Evolutionary conservation across 176 grass and related monocot species (phyloP).

Genomic region (Canna indica): DNA sequence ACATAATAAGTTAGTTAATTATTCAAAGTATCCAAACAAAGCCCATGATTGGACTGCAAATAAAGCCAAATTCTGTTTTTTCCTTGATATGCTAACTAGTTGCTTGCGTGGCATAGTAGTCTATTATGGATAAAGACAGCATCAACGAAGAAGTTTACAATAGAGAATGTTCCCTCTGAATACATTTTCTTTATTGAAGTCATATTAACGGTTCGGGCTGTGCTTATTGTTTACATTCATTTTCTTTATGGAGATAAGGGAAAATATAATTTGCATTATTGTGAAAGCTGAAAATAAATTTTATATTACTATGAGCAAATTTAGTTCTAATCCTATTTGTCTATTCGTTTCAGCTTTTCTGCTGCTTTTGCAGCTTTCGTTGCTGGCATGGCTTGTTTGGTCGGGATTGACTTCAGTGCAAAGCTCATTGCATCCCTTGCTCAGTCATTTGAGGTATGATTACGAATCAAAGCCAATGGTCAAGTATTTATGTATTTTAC

Average conservation of each 20-base stretch:
- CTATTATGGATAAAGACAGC: too few relatives aligned
- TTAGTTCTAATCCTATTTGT: neutral
- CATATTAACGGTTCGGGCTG: too few relatives aligned
- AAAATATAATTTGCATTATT: neutral
- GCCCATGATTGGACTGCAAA: too few relatives aligned
- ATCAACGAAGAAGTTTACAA: too few relatives aligned
- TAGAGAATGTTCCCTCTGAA: too few relatives aligned
- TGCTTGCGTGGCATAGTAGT: too few relatives aligned
- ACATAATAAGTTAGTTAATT: too few relatives aligned
- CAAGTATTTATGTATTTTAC: neutral
- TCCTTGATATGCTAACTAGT: too few relatives aligned
- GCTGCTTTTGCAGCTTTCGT: constrained; percentile 83
- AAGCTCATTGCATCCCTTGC: constrained; percentile 74
- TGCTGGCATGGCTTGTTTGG: constrained; percentile 86
- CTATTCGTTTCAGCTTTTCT: constrained; percentile 48
- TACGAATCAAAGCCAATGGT: constrained; percentile 6
- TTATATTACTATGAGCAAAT: neutral
- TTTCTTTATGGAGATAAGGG: neutral
- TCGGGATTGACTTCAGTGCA: constrained; percentile 83
- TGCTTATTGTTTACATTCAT: too few relatives aligned
- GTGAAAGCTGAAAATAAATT: neutral
- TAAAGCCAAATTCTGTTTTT: too few relatives aligned
- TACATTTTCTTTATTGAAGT: too few relatives aligned
- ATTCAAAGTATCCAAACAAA: too few relatives aligned
- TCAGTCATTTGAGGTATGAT: constrained; percentile 70